These are phyloP conservation scores for Seiridium unicorne DNA, from an alignment of 2,329 filamentous ascomycete genomes.

Conservation along the genomic window DNA sequence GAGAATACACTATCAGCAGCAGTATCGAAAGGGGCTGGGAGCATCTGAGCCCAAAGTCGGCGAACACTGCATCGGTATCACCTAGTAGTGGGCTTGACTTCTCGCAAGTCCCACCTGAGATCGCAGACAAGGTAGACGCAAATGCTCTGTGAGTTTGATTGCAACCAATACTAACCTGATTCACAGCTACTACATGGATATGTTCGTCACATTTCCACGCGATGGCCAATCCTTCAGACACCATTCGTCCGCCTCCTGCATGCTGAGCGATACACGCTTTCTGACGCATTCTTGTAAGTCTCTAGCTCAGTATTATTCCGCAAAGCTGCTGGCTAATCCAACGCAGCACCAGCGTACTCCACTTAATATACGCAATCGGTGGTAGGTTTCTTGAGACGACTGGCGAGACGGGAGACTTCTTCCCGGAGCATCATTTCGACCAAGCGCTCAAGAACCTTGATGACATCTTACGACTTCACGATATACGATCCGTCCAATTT, in stretches of 20 bases:
- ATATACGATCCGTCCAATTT: conserved; percentile 17
- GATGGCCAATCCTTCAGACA: conserved; percentile 22
- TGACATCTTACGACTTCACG: conserved; percentile 15
- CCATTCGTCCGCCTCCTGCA: conserved; percentile 20
- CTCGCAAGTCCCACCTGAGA: conserved; percentile 16
- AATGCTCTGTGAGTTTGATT: not conserved
- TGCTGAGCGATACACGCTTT: conserved; percentile 13
- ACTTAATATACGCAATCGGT: conserved; percentile 28
- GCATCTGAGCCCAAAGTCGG: conserved; percentile 11
- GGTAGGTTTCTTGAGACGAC: conserved; percentile 27
- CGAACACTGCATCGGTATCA: conserved; percentile 2
- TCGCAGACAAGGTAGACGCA: conserved; percentile 14
- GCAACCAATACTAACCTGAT: not conserved
- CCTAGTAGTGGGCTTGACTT: conserved; percentile 9
- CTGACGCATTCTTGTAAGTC: conserved; percentile 16
- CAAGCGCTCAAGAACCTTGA: conserved; percentile 15
- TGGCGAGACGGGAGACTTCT: conserved; percentile 22
- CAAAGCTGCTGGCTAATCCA: not conserved
- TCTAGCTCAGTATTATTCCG: not conserved
- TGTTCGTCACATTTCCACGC: conserved; percentile 21
- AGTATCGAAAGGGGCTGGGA: conserved; percentile 5
- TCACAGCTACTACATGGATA: conserved; percentile 19
- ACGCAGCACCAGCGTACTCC: conserved; percentile 16
- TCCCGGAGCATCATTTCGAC: conserved; percentile 16
- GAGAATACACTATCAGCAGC: conserved; percentile 7